A percentile compares a stretch with the other conserved stretches of the same genome.
Evolutionary conservation across 805 yeast genomes (phyloP).

Genomic region (Pichia deserticola): DNA sequence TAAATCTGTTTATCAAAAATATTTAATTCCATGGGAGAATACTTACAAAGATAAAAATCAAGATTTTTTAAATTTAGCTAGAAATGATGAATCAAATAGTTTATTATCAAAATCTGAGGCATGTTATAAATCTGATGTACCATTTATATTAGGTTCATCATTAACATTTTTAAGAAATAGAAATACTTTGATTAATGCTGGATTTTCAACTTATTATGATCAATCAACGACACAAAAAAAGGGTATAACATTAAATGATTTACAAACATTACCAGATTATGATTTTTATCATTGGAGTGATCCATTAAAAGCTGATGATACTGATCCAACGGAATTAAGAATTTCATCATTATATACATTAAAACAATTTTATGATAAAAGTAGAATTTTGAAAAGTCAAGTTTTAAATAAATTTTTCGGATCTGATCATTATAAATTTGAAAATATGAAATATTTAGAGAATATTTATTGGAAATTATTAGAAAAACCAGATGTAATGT

Average conservation of each 20-base stretch:
- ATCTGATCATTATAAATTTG: slow-evolving; percentile 8
- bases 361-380: slow-evolving; percentile 52
- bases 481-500: slow-evolving; percentile 20
- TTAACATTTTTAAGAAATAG: slow-evolving; percentile 39
- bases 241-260: slow-evolving; percentile 30
- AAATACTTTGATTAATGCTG: slow-evolving; percentile 40
- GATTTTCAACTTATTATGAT: slow-evolving; percentile 44
- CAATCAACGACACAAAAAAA: slow-evolving; percentile 37
- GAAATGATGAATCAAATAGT: slow-evolving; percentile 8
- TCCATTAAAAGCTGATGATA: slow-evolving; percentile 28
- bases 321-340: slow-evolving; percentile 31
- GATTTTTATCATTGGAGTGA: slow-evolving; percentile 41
- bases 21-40: slow-evolving; percentile 25
- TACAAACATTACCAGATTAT: slow-evolving; percentile 31
- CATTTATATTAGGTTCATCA: slow-evolving; percentile 41
- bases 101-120: background rate
- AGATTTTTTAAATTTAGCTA: slow-evolving; percentile 5
- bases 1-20: slow-evolving; percentile 48
- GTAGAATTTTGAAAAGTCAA: slow-evolving; percentile 33
- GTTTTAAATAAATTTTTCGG: slow-evolving; percentile 14
- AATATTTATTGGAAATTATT: slow-evolving; percentile 37
- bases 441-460: slow-evolving; percentile 28
- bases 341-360: slow-evolving; percentile 47
- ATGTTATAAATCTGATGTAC: slow-evolving; percentile 12
- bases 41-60: slow-evolving; percentile 8